These are phyloP conservation scores for Helicocarpus griseus DNA, from an alignment of 2,329 filamentous ascomycete species.

Conservation along the genomic window DNA sequence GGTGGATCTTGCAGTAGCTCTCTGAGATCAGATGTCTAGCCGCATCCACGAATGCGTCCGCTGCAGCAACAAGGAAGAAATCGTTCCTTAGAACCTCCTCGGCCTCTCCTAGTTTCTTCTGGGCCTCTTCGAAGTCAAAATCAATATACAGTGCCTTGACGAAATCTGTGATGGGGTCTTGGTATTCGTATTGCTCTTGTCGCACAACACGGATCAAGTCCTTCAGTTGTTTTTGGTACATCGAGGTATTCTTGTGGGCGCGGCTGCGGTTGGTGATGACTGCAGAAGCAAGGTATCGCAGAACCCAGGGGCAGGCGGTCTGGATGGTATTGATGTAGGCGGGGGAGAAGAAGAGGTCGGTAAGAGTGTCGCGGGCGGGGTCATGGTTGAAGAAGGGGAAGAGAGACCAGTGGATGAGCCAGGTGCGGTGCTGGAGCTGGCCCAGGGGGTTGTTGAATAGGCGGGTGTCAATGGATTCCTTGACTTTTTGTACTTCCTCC, in stretches of 20 bases:
- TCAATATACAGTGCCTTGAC: conserved; percentile 91
- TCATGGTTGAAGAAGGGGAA: conserved; percentile 99
- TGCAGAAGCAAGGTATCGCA: conserved; percentile 85
- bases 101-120: conserved; percentile 74
- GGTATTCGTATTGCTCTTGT: conserved; percentile 97
- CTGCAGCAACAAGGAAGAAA: conserved; percentile 83
- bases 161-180: conserved; percentile 91
- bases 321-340: conserved; percentile 99
- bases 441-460: conserved; percentile 94
- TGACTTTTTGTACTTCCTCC: conserved; percentile 82
- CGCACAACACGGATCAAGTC: conserved; percentile 90
- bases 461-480: conserved; percentile 85
- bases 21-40: conserved; percentile 96
- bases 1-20: conserved; percentile 99
- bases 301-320: conserved; percentile 91
- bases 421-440: conserved; percentile 91
- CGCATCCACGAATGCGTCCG: conserved; percentile 85
- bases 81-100: conserved; percentile 87
- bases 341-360: conserved; percentile 94
- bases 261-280: conserved; percentile 89
- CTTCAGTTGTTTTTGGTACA: conserved; percentile 98
- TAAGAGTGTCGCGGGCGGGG: conserved; percentile 75
- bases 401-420: conserved; percentile 95
- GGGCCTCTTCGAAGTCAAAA: conserved; percentile 96
- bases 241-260: conserved; percentile 63